A percentile compares a stretch with the other conserved stretches of the same genome.
phyloP scores from a whole-genome alignment of 2,329 filamentous ascomycete genomes.

The Aspergillus terreus region DNA sequence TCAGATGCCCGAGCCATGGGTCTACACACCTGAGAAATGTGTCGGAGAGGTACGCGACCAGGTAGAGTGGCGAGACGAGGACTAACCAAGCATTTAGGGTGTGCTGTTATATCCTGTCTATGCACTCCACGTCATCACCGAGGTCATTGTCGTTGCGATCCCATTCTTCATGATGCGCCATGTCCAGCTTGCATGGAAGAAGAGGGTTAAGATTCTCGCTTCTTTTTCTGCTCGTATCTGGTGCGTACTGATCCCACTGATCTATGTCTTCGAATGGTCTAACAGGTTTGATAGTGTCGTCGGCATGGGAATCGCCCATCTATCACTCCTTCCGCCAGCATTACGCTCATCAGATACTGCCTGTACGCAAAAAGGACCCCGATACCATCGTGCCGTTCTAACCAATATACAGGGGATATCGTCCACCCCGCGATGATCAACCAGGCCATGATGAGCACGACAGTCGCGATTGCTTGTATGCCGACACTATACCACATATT shows the following conservation, averaged over 20 bases:
- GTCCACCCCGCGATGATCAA: constrained; percentile 12
- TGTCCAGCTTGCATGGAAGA: constrained; percentile 17
- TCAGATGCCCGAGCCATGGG: constrained; percentile 15
- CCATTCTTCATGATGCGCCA: constrained; percentile 23
- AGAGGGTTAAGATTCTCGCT: constrained; percentile 19
- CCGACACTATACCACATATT: constrained; percentile 25
- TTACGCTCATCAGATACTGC: constrained; percentile 14
- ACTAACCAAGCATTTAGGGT: constrained; percentile 10
- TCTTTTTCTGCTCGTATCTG: constrained; percentile 16
- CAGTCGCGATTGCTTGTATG: constrained; percentile 21
- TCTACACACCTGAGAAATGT: constrained; percentile 16
- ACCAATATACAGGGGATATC: constrained; percentile 14
- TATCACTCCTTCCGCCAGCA: constrained; percentile 15
- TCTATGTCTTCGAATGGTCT: not conserved
- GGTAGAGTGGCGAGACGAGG: not conserved
- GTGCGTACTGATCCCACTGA: constrained; percentile 3
- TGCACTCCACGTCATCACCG: constrained; percentile 16
- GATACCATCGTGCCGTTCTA: not conserved
- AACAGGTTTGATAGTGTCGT: constrained; percentile 10
- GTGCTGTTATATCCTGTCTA: constrained; percentile 16
- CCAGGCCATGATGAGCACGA: constrained; percentile 23
- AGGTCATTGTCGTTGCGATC: constrained; percentile 13
- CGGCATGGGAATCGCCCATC: constrained; percentile 11
- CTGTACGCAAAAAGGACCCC: constrained; percentile 11
- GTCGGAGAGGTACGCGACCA: constrained; percentile 10